Evolutionary conservation across 2,329 filamentous ascomycete genomes (phyloP), one percentile per base, ranked within the genome.

Genomic region (Rutstroemia sp.): DNA sequence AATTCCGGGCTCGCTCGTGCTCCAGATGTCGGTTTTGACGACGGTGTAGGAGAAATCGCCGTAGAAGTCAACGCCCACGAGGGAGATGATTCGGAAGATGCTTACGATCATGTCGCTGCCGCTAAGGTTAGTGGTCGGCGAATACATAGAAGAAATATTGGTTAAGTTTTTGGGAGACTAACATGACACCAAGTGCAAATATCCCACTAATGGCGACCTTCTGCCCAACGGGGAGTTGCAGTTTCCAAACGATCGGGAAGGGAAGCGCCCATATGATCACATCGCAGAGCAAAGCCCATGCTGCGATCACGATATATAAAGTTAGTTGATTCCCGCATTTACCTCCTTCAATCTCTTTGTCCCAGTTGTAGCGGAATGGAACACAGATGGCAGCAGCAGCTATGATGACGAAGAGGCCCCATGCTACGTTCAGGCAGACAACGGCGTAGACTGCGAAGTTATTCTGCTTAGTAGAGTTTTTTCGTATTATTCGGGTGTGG

Each of bases 151-250:
- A n/a, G n/a, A n/a, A n/a, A n/a, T n/a, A n/a, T n/a, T n/a, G n/a
- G n/a, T n/a, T n/a, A n/a, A n/a, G n/a, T n/a, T n/a, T 34, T 4
- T 10, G 30, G 7, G 10, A 4, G n/a, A 48, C 45, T 2, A 10
- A 48, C 21, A 48, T 25, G 7, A 48, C 21, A 25, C 45, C 45
- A 25, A 48, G 48, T 40, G 56, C 56, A 39, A 57, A 57, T 44
- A 57, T 42, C 17, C 49, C 48, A 27, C 45, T 48, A 9, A 48
- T 23, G 19, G 45, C 45, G 21, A 48, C 21, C 12, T 48, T 48
- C 25, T 48, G n/a, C 12, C 45, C 45, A 14, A 48, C 16, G 10
- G 21, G 21, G 12, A 48, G 45, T 17, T 48, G n/a, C 1, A 48
- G 8, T 21, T 48, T 48, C 45, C 45, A 48, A 16, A 48, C 12